These are phyloP conservation scores for Penicillium maclennaniae DNA, from an alignment of 495 filamentous ascomycete species.

Conservation along the genomic window DNA sequence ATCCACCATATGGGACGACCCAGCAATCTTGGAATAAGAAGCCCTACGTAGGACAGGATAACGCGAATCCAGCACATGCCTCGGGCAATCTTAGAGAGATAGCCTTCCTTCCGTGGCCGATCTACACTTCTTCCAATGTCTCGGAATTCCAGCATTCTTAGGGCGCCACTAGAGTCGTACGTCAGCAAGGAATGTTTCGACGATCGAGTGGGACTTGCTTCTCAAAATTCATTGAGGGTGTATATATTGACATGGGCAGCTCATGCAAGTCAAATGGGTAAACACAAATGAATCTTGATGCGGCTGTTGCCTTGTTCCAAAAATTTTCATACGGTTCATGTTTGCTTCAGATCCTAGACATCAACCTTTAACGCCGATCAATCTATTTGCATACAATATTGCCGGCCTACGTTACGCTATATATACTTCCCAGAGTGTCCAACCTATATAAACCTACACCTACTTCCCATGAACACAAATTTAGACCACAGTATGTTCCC, in stretches of 20 bases:
- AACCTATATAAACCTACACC: background rate
- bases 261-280: background rate
- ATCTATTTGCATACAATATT: background rate
- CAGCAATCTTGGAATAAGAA: background rate
- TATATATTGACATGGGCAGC: background rate
- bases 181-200: background rate
- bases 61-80: background rate
- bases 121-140: constrained; percentile 13
- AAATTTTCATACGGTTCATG: background rate
- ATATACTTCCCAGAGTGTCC: background rate
- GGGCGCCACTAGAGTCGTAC: background rate
- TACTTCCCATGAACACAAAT: background rate
- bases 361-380: background rate
- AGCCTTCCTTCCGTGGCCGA: constrained; percentile 11
- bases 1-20: constrained; percentile 3
- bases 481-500: background rate
- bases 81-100: background rate
- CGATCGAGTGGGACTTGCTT: background rate
- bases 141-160: constrained; percentile 11
- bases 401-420: background rate
- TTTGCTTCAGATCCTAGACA: background rate
- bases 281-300: background rate
- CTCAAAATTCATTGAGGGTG: background rate
- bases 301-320: background rate
- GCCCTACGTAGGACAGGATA: background rate